These are phyloP conservation scores for Astragalus membranaceus DNA, from an alignment of 306 rosid species.

Conservation along the genomic window DNA sequence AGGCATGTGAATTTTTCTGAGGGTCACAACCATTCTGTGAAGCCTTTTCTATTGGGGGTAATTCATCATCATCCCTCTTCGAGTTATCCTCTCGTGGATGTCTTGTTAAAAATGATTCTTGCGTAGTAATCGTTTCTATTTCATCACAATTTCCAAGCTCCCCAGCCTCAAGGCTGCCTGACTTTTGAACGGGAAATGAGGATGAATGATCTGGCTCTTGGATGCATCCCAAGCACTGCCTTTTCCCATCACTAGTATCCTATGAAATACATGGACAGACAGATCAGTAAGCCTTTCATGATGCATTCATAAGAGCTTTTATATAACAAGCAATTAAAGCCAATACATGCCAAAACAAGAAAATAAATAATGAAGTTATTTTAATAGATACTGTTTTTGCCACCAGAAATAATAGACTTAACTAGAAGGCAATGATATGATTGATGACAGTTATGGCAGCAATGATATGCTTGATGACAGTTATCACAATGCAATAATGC, in stretches of 20 bases:
- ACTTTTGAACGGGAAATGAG: conserved; percentile 16
- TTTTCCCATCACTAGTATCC: conserved; percentile 22
- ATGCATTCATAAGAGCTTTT: not conserved
- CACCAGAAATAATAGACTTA: not conserved
- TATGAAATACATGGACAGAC: not conserved
- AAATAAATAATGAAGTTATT: not conserved
- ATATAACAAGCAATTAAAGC: not conserved
- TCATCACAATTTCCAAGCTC: conserved; percentile 26
- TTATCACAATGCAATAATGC: not conserved
- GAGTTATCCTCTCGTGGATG: conserved; percentile 25
- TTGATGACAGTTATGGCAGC: not conserved
- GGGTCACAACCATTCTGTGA: conserved; percentile 16
- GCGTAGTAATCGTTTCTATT: not conserved
- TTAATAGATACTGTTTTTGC: not conserved
- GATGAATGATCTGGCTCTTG: conserved; percentile 22
- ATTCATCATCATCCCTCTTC: conserved; percentile 14
- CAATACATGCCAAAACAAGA: not conserved
- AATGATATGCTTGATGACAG: conserved; percentile 8
- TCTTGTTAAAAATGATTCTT: conserved; percentile 4
- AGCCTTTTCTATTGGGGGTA: conserved; percentile 16
- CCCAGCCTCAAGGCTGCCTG: conserved; percentile 12
- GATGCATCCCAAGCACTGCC: not conserved
- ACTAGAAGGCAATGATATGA: conserved; percentile 4
- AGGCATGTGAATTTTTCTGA: conserved; percentile 6
- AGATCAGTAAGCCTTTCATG: not conserved